Evolutionary conservation across 2,329 filamentous ascomycete genomes (phyloP).

Genomic region (Fusarium sp.): DNA sequence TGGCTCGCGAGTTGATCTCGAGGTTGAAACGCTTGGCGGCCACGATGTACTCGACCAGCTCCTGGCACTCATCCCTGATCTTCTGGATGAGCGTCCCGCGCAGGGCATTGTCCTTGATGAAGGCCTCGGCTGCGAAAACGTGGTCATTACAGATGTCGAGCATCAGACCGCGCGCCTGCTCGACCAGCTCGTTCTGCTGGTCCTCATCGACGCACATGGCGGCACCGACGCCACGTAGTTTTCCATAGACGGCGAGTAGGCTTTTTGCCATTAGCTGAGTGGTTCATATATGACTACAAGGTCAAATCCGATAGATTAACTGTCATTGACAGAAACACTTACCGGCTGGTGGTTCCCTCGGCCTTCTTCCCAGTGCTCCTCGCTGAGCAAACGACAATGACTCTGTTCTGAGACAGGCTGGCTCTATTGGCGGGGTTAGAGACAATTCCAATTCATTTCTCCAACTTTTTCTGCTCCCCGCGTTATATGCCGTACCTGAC

Average conservation of each 20-base stretch:
- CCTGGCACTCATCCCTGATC: conserved; percentile 83
- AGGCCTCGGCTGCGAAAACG: conserved; percentile 74
- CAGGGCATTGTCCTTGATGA: conserved; percentile 69
- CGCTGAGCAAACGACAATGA: conserved; percentile 95
- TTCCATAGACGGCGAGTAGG: conserved; percentile 70
- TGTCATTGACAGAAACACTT: conserved; percentile 54
- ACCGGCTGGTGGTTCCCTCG: conserved; percentile 95
- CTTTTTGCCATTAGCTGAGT: conserved; percentile 47
- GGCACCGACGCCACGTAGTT: conserved; percentile 65
- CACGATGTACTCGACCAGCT: conserved; percentile 79
- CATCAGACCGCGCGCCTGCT: conserved; percentile 80
- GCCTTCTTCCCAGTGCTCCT: conserved; percentile 94
- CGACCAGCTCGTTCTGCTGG: conserved; percentile 64
- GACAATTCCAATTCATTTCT: conserved; percentile 18
- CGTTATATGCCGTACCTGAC: conserved; percentile 51
- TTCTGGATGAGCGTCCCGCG: conserved; percentile 70
- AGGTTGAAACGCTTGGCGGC: conserved; percentile 75
- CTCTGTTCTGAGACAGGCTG: conserved; percentile 74
- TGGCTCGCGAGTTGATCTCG: conserved; percentile 82
- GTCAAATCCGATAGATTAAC: not conserved
- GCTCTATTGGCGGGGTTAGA: conserved; percentile 47
- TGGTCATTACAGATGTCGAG: conserved; percentile 87
- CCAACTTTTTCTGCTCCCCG: not conserved
- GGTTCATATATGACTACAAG: not conserved
- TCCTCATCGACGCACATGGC: conserved; percentile 64